Base-by-base conservation (phyloP, 768 basidiomycete genomes). In the Tricholoma matsutake region DNA sequence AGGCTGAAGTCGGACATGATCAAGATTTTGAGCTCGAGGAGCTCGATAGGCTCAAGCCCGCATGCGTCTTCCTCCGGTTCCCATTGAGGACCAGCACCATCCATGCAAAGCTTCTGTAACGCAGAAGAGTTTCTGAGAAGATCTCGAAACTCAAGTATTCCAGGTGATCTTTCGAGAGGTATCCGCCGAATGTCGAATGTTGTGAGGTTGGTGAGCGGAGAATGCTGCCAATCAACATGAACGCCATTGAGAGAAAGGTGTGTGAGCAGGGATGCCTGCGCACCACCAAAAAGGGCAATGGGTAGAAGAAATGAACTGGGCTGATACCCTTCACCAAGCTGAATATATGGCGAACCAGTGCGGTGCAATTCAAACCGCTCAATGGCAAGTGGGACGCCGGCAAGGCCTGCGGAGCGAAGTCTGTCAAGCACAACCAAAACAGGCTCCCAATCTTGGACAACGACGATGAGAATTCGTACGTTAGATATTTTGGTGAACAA, bases 301-400 rank as follows among this genome's bases (percentile, higher is more conserved):
- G 76, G 71, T 18, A 68, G 60, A 53, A 63, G 71, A 69, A 56
- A 78, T 69, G 62, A 70, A 71, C 41, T 65, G 18, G 74, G 72
- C 45, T 76, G 69, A 65, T 76, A 81, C 10, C 72, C 79, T 8
- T 65, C 54, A 9, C 81, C 83, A 22, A 78, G 65, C 73, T 81
- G 81, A 16, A 78, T 63, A 60, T 79, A 81, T 39, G 81, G 79
- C 29, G 71, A 61, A 4, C 83, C 84, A 13, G 75, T 73, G 32
- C 87, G 83, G 70, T 88, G 87, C 28, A 92, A 70, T 71, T 90
- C 88, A 63, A 91, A 73, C 29, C 83, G 83, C 63, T 86, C 79
- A n/a, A 92, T 68, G 41, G 72, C 74, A 62, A 82, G 75, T 16
- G 78, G 72, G 28, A 67, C 61, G 3, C 75, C 72, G 10, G 71